phyloP scores from a whole-genome alignment of 148 eudicot genomes.

The Dianthus caryophyllus region DNA sequence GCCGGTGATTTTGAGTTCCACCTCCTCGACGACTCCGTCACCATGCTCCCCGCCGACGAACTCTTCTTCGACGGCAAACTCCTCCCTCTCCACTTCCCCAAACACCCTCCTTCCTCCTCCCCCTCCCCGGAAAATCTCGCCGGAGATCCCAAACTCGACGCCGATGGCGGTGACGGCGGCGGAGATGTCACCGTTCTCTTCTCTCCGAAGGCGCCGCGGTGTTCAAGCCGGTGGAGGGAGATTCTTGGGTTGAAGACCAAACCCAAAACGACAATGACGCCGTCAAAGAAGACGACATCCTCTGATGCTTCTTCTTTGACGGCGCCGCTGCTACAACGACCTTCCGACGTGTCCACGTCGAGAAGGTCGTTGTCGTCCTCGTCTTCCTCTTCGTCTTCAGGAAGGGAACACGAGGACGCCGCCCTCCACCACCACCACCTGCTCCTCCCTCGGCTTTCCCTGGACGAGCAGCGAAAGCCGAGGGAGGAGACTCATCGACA shows the following conservation, averaged over 20 bases:
- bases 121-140: neutral
- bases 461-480: conserved; percentile 43
- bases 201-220: conserved; percentile 84
- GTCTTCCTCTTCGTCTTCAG: conserved; percentile 38
- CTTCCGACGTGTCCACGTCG: conserved; percentile 32
- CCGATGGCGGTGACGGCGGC: conserved; percentile 11
- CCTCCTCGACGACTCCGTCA: conserved; percentile 43
- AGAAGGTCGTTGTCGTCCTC: conserved; percentile 41
- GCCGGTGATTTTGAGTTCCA: conserved; percentile 70
- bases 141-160: no score
- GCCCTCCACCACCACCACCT: no score
- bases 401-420: conserved; percentile 62
- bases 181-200: conserved; percentile 42
- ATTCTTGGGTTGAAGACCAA: conserved; percentile 58
- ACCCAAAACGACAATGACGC: neutral
- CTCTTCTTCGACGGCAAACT: conserved; percentile 85
- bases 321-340: conserved; percentile 41
- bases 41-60: conserved; percentile 82
- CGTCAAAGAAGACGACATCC: conserved; percentile 20
- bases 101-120: neutral
- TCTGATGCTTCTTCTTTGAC: conserved; percentile 8
- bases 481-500: conserved; percentile 18
- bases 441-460: conserved; percentile 55
- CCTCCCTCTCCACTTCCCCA: conserved; percentile 46
- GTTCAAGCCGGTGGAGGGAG: conserved; percentile 83